Evolutionary conservation across 2,329 filamentous ascomycete genomes (phyloP).

Genomic region (Fusarium devonianum): DNA sequence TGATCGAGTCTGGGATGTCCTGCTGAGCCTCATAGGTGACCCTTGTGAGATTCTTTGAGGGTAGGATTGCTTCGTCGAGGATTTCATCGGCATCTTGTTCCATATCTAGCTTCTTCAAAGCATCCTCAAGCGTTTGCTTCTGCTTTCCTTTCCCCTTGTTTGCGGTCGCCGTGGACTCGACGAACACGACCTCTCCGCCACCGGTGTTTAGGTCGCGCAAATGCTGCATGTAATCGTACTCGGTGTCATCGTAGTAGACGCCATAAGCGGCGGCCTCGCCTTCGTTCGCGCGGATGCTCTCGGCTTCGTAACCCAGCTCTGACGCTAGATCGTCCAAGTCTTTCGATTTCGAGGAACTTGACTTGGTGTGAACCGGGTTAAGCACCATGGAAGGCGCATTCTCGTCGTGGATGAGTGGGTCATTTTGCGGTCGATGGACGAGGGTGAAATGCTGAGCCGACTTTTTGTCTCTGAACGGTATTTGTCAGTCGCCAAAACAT

Average conservation of each 20-base stretch:
- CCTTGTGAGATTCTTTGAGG: constrained; percentile 79
- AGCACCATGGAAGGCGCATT: constrained; percentile 90
- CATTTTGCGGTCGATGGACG: constrained; percentile 95
- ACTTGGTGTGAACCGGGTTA: constrained; percentile 65
- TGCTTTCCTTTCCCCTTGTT: constrained; percentile 76
- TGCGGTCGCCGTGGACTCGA: constrained; percentile 73
- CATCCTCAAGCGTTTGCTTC: constrained; percentile 83
- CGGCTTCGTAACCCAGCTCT: constrained; percentile 74
- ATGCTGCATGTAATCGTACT: constrained; percentile 99
- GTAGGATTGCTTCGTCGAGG: constrained; percentile 77
- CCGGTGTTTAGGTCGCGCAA: constrained; percentile 84
- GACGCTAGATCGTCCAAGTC: constrained; percentile 77
- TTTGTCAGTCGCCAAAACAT: constrained; percentile 13
- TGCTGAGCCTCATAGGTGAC: constrained; percentile 92
- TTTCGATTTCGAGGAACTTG: constrained; percentile 59
- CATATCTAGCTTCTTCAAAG: constrained; percentile 69
- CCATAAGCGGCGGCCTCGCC: constrained; percentile 95
- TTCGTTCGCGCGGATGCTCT: constrained; percentile 81
- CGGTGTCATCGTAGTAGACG: constrained; percentile 91
- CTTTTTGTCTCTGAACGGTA: constrained; percentile 74
- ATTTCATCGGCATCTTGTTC: constrained; percentile 63
- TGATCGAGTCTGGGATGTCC: constrained; percentile 87
- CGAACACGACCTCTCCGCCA: constrained; percentile 79
- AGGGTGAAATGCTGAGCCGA: constrained; percentile 91
- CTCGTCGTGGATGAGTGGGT: constrained; percentile 93